These are phyloP conservation scores for Solanum chmielewskii DNA, from an alignment of 257 asterid species.

Conservation along the genomic window DNA sequence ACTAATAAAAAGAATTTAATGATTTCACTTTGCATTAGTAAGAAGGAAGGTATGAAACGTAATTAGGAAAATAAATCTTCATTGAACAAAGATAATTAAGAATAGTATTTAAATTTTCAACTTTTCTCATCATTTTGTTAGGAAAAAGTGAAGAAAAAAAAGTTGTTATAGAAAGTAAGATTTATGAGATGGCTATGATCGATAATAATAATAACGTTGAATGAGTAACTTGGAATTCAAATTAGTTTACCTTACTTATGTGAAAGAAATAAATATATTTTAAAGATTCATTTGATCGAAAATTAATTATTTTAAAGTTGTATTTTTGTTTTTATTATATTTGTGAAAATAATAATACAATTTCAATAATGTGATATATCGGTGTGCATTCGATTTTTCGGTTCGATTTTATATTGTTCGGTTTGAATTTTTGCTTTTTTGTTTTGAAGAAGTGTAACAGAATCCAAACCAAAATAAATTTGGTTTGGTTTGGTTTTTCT, in stretches of 20 bases:
- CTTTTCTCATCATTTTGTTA: not conserved
- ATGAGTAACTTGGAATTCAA: constrained; percentile 1
- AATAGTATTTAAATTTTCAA: not conserved
- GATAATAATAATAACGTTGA: not conserved
- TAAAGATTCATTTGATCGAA: too few species aligned
- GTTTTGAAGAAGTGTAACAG: too few species aligned
- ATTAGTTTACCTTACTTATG: not conserved
- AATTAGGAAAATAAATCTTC: not conserved
- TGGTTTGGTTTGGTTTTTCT: too few species aligned
- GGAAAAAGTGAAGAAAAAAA: not conserved
- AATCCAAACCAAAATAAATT: too few species aligned
- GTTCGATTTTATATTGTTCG: too few species aligned
- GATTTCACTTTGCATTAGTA: not conserved
- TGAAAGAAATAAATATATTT: too few species aligned
- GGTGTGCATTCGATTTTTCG: too few species aligned
- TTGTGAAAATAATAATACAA: too few species aligned
- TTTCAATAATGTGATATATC: too few species aligned
- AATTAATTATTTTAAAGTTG: too few species aligned
- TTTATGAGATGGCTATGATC: not conserved
- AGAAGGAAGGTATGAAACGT: not conserved
- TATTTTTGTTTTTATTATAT: too few species aligned
- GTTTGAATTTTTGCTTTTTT: too few species aligned
- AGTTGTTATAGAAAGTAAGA: not conserved
- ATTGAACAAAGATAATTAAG: not conserved
- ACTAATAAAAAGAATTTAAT: not conserved